Percentiles rank a stretch among this genome's conserved stretches.
These are phyloP conservation scores for Puccinia coronata DNA, from an alignment of 1,284 basidiomycete genomes.

Conservation along the genomic window DNA sequence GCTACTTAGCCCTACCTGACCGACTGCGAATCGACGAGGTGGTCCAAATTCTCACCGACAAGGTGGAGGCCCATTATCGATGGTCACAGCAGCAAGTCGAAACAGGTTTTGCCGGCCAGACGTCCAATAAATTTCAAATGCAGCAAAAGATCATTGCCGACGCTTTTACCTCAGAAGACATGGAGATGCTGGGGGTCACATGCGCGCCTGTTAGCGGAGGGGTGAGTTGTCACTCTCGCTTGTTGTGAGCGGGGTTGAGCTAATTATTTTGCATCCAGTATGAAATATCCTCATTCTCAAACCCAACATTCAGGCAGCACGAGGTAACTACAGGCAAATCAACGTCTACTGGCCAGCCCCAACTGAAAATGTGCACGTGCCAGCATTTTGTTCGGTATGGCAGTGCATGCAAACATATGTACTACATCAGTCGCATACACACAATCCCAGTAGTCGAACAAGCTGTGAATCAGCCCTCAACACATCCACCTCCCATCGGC, in stretches of 20 bases:
- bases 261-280: too few species aligned
- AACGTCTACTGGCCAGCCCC: neutral
- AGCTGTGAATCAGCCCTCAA: too few species aligned
- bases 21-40: neutral
- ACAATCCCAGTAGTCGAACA: neutral
- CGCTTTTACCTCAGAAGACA: neutral
- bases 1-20: neutral
- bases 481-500: too few species aligned
- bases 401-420: slow-evolving; percentile 9
- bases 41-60: neutral
- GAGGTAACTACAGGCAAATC: neutral
- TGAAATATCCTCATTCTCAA: neutral
- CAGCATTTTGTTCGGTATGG: neutral
- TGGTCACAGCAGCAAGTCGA: neutral
- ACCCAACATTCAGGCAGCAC: neutral
- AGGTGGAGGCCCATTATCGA: neutral
- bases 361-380: neutral
- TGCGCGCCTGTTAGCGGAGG: neutral
- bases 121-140: neutral
- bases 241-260: too few species aligned
- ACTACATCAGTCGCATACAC: neutral
- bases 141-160: neutral
- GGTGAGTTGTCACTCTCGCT: too few species aligned
- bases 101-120: neutral
- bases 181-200: neutral